A percentile compares a stretch with the other conserved stretches of the same genome.
Evolutionary conservation across 1,139 yeast species (phyloP).

Genomic region (Entelexis paramagnoliae): DNA sequence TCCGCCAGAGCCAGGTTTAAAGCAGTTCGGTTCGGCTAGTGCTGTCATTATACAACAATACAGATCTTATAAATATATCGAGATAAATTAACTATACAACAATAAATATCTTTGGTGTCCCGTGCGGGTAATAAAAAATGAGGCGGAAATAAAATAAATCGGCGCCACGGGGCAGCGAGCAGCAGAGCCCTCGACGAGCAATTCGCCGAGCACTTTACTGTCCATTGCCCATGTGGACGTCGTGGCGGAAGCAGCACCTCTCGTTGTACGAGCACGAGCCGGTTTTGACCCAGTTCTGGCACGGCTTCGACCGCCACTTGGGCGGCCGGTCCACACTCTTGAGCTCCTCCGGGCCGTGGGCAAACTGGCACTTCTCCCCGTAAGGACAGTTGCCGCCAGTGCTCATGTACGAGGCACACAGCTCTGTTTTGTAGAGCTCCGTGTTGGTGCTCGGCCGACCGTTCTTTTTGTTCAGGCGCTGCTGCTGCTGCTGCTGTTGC

Average conservation of each 20-base stretch:
- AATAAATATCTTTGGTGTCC: slow-evolving; percentile 6
- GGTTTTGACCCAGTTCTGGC: slow-evolving; percentile 75
- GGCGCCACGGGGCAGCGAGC: not conserved
- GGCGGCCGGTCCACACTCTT: slow-evolving; percentile 64
- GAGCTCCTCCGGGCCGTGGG: slow-evolving; percentile 75
- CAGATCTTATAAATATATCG: slow-evolving; percentile 6
- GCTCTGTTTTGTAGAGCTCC: slow-evolving; percentile 77
- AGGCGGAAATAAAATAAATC: slow-evolving; percentile 4
- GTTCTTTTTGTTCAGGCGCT: slow-evolving; percentile 24
- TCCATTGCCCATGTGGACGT: slow-evolving; percentile 21
- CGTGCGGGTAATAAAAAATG: slow-evolving; percentile 7
- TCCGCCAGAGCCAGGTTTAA: too few relatives aligned
- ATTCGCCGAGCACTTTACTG: not conserved
- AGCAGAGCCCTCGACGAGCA: too few relatives aligned
- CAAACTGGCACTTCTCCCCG: slow-evolving; percentile 87
- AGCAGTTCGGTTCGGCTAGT: not conserved
- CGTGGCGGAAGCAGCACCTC: slow-evolving; percentile 84
- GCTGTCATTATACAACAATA: not conserved
- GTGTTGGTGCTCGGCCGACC: slow-evolving; percentile 45
- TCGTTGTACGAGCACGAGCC: slow-evolving; percentile 84
- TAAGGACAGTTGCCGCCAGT: slow-evolving; percentile 69
- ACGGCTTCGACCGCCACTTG: slow-evolving; percentile 86
- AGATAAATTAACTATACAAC: slow-evolving; percentile 9
- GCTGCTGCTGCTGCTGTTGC: slow-evolving; percentile 11
- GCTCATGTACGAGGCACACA: slow-evolving; percentile 69